Evolutionary conservation across 129 eudicot species (phyloP).

Genomic region (Centrapalus pauciflorus): DNA sequence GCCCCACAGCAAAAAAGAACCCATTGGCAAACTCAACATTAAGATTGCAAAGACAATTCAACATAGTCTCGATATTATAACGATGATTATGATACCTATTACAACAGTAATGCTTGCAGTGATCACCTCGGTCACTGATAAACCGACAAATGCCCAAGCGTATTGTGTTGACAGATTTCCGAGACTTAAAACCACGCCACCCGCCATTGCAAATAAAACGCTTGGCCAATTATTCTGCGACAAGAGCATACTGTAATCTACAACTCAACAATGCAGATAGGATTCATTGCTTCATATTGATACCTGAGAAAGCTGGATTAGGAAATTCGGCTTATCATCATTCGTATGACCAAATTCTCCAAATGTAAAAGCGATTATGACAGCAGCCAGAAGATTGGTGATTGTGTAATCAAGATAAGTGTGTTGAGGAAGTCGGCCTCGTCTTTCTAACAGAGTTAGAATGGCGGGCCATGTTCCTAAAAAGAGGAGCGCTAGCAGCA

Average conservation of each 20-base stretch:
- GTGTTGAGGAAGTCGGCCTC: conserved; percentile 95
- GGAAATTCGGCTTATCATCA: conserved; percentile 51
- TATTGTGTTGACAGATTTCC: conserved; percentile 75
- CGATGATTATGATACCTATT: conserved; percentile 38
- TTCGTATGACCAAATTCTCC: conserved; percentile 69
- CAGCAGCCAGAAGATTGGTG: conserved; percentile 79
- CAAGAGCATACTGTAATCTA: neutral
- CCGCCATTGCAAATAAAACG: conserved; percentile 74
- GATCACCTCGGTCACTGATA: conserved; percentile 64
- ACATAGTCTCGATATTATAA: neutral
- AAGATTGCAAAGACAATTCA: neutral
- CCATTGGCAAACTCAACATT: too few species aligned
- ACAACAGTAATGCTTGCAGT: conserved; percentile 66
- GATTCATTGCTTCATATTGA: neutral
- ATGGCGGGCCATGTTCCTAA: conserved; percentile 96
- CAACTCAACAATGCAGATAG: neutral
- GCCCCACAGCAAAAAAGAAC: neutral
- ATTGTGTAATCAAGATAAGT: conserved; percentile 84
- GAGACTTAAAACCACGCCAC: conserved; percentile 66
- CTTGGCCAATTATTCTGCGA: conserved; percentile 80
- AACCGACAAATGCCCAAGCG: conserved; percentile 82
- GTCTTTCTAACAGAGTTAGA: conserved; percentile 65
- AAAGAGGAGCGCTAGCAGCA: conserved; percentile 63
- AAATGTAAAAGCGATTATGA: conserved; percentile 72
- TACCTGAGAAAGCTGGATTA: conserved; percentile 75